Conservation (phyloP, 352 stramenopile genomes). For the Pythium phragmiticola region DNA sequence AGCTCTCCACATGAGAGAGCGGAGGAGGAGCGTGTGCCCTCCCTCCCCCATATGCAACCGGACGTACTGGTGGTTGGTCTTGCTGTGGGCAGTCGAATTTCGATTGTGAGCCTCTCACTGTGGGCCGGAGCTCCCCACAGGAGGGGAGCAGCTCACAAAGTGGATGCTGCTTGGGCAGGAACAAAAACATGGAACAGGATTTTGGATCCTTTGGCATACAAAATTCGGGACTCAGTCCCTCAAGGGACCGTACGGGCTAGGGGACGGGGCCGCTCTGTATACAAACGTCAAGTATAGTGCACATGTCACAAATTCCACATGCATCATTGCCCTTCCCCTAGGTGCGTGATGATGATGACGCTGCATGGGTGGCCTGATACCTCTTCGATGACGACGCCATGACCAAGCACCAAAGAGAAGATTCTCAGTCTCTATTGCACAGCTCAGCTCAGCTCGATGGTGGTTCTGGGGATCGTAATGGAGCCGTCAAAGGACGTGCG, state of each 20-base stretch:
- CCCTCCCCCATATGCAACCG: background rate
- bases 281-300: constrained; percentile 14
- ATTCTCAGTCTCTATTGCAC: background rate
- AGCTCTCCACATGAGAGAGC: background rate
- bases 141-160: background rate
- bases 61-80: constrained; percentile 1
- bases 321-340: constrained; percentile 7
- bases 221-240: constrained; percentile 19
- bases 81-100: constrained; percentile 14
- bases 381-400: constrained; percentile 1
- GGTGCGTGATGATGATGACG: constrained; percentile 24
- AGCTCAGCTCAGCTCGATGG: constrained; percentile 38
- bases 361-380: constrained; percentile 13
- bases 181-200: constrained; percentile 23
- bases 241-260: background rate
- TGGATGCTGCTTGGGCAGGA: constrained; percentile 26
- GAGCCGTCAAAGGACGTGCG: constrained; percentile 58
- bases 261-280: background rate
- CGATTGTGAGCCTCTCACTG: constrained; percentile 16
- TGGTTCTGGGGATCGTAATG: constrained; percentile 42
- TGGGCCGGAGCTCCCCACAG: background rate
- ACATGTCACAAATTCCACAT: constrained; percentile 22
- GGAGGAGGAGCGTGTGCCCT: background rate
- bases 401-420: constrained; percentile 20
- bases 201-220: background rate